Percentiles rank a stretch among this genome's conserved stretches.
phyloP scores from a whole-genome alignment of 352 stramenopile genomes.

The Peronospora tabacina region DNA sequence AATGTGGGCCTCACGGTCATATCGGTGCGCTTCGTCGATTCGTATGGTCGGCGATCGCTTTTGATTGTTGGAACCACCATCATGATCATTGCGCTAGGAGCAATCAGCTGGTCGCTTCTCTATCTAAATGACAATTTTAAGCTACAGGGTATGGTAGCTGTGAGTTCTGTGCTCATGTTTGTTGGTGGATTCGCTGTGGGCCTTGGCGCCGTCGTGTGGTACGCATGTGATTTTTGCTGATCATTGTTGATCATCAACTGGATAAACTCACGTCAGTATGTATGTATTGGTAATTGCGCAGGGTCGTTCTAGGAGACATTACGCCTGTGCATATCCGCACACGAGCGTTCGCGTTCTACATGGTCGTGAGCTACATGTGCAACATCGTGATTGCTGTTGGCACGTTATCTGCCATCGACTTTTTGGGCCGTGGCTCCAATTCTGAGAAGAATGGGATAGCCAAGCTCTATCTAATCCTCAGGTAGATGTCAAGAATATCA shows the following conservation, averaged over 20 bases:
- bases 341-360: constrained; percentile 79
- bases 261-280: not conserved
- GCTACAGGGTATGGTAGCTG: constrained; percentile 54
- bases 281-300: constrained; percentile 18
- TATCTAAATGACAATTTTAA: constrained; percentile 41
- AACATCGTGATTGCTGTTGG: constrained; percentile 78
- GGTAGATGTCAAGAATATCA: constrained; percentile 15
- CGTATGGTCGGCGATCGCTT: constrained; percentile 59
- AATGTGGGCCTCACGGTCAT: constrained; percentile 80
- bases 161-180: constrained; percentile 73
- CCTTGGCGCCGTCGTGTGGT: constrained; percentile 75
- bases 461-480: constrained; percentile 79
- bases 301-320: constrained; percentile 83
- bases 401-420: constrained; percentile 72
- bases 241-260: not conserved
- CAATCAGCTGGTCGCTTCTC: constrained; percentile 65
- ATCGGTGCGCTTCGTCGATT: constrained; percentile 70
- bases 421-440: constrained; percentile 48
- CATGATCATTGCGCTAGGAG: constrained; percentile 65
- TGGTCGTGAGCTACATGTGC: constrained; percentile 77
- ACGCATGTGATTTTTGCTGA: constrained; percentile 11
- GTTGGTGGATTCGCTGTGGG: constrained; percentile 81
- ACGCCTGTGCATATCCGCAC: constrained; percentile 81
- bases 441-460: constrained; percentile 80
- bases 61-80: constrained; percentile 56